phyloP scores from a whole-genome alignment of 2,329 filamentous ascomycete species.

The Scorias spongiosa region DNA sequence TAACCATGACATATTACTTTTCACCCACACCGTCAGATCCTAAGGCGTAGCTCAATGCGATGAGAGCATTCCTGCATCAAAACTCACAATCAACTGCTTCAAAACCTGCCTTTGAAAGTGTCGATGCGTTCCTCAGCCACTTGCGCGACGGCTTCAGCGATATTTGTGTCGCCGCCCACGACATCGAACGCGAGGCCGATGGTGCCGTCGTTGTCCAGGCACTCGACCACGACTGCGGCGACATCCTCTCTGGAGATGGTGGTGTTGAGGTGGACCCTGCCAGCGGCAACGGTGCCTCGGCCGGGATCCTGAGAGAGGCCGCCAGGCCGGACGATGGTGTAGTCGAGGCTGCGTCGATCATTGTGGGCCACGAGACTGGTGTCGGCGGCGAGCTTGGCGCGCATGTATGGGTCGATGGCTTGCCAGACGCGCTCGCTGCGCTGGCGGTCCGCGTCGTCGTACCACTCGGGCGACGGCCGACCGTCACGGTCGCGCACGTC shows the following conservation, averaged over 20 bases:
- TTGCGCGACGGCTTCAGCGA: constrained; percentile 24
- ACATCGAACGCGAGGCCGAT: constrained; percentile 30
- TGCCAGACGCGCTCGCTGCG: constrained; percentile 25
- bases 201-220: constrained; percentile 36
- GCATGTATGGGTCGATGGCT: constrained; percentile 25
- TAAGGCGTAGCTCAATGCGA: no score
- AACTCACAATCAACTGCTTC: no score
- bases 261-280: constrained; percentile 24
- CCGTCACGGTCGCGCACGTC: constrained; percentile 34
- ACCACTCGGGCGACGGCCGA: constrained; percentile 28
- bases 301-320: constrained; percentile 32
- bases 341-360: constrained; percentile 23
- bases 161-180: constrained; percentile 24
- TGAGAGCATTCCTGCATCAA: no score
- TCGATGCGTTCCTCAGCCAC: constrained; percentile 24
- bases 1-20: no score
- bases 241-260: constrained; percentile 42
- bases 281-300: constrained; percentile 26
- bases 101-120: constrained; percentile 21
- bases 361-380: constrained; percentile 25
- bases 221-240: constrained; percentile 40
- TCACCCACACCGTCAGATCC: no score
- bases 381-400: constrained; percentile 30
- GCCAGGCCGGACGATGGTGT: constrained; percentile 32
- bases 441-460: constrained; percentile 24